Base-by-base conservation (phyloP, 352 stramenopile genomes). In the Phytophthora europaea region DNA sequence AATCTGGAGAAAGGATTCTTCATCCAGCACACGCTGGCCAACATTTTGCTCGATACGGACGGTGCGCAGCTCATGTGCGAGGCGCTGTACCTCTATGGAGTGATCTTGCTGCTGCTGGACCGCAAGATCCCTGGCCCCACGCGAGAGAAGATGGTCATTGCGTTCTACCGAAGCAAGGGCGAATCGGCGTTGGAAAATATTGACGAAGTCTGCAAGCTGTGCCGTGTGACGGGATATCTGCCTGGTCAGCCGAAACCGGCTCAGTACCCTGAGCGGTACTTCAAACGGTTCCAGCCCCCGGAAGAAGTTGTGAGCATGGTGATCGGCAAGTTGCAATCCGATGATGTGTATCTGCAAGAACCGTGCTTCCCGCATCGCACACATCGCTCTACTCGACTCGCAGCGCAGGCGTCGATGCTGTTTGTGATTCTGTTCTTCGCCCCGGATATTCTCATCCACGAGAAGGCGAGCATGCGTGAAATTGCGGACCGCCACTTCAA, bases 351-450 rank as follows among this genome's bases (percentile, higher is more conserved):
- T 72, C 62, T 97, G 0, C 90, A 98, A 76, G 88, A 97, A 47
- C 85, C 90, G 1, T 91, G 93, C 54, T 99, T 98, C 63, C 96
- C 96, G 8, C 90, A 97, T 63, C 94, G 97, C 33, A 97, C 95
- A 34, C 94, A 99, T 71, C 89, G 96, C 9, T 98, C 91, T 40
- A 98, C 91, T 20, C 88, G 94, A 28, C 83, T 99, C 9, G 91
- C 94, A 22, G 79, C 70, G 3, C 97, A 99, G 66, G 95, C 96
- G 22, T 98, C 90, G 18, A 98, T 98, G 91, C 82, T 99, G 2
- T 99, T 98, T 75, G 95, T 98, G 23, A 97, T 99, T 55, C 68
- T 99, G 34, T 99, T 96, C 78, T 99, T 99, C 64, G 91, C 93
- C 12, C 93, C 96, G 0, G 87, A 96, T 31, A 97, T 98, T 63